Base-by-base conservation (phyloP, 2,329 filamentous ascomycete species). In the Monosporascus sp. region DNA sequence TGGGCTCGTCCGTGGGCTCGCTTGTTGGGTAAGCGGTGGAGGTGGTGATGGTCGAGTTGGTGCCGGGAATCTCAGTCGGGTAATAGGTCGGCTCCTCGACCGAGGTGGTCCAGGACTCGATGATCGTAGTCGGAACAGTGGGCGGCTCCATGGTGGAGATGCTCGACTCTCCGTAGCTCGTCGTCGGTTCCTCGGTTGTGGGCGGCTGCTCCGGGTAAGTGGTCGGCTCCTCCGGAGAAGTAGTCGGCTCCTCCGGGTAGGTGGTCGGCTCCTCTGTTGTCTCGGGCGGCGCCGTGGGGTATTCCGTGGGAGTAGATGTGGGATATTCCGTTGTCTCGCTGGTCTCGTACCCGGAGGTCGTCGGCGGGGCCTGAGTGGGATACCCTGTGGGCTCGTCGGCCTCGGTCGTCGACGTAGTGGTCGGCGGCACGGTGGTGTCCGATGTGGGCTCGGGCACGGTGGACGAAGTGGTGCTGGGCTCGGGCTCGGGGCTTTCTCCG, bases 11-110 rank as follows among this genome's bases (percentile, higher is more conserved):
- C 2, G 44, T 41, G 16, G 56, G 46, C 27, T 51, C 53, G 38
- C 50, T 31, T 50, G 56, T 56, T 54, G 55, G 55, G 27, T 52
- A 55, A 34, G 37, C 51, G 9, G 58, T 50, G 11, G 52, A 20
- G 22, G 52, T 55, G 9, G 55, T 54, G 36, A 50, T 51, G 9
- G 50, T 51, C 17, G 51, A 26, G 2, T 47, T 49, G 34, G 53
- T 34, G n/a, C 11, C 11, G 34, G 44, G 20, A 7, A 36, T 7
- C 34, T 20, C 43, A 19, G 49, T 24, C 22, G 37, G 14, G 3
- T 48, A 24, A 7, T 34, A 24, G 19, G 24, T 48, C 26, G 38
- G 38, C 17, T 41, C 38, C 17, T 14, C 31, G 9, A 34, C 31
- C 31, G 31, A 5, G 9, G 31, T 34, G 31, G 31, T 34, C 31